These are phyloP conservation scores for Aureobasidium mangrovei DNA, from an alignment of 2,329 filamentous ascomycete genomes.

Conservation along the genomic window DNA sequence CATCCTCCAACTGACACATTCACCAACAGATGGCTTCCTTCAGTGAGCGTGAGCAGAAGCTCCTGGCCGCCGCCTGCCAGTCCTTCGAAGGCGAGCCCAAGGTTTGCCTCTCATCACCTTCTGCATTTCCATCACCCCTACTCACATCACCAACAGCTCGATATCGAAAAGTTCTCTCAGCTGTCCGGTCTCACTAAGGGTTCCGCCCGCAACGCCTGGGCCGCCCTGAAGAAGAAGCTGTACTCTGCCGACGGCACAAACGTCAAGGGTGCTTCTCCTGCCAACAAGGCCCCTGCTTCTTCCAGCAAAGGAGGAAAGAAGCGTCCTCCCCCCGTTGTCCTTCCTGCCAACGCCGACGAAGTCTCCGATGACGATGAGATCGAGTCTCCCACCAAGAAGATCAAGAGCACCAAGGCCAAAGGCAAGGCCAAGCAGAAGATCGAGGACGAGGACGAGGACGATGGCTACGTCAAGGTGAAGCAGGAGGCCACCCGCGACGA, in stretches of 20 bases:
- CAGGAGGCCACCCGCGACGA: background rate
- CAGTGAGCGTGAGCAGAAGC: constrained; percentile 20
- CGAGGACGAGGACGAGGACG: background rate
- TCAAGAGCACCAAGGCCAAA: constrained; percentile 16
- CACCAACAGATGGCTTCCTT: constrained; percentile 13
- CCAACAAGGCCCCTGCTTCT: background rate
- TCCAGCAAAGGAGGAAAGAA: constrained; percentile 2
- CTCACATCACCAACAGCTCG: constrained; percentile 16
- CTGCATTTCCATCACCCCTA: background rate
- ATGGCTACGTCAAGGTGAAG: constrained; percentile 3
- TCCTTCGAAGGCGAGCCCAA: constrained; percentile 24
- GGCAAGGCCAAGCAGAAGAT: constrained; percentile 15
- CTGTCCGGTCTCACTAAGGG: constrained; percentile 21
- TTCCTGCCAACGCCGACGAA: background rate
- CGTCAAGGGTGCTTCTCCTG: background rate
- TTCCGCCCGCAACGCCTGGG: constrained; percentile 27
- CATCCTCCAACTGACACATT: background rate
- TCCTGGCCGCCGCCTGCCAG: constrained; percentile 22
- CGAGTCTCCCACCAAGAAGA: constrained; percentile 21
- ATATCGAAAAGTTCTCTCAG: constrained; percentile 22
- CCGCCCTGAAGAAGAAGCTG: constrained; percentile 28
- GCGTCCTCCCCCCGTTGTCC: background rate
- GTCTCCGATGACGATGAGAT: constrained; percentile 17
- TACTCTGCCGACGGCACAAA: background rate
- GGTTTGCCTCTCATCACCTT: constrained; percentile 12